A percentile compares a stretch with the other conserved stretches of the same genome.
Conservation (phyloP, 2,329 filamentous ascomycete genomes). For the Lachnellula suecica region DNA sequence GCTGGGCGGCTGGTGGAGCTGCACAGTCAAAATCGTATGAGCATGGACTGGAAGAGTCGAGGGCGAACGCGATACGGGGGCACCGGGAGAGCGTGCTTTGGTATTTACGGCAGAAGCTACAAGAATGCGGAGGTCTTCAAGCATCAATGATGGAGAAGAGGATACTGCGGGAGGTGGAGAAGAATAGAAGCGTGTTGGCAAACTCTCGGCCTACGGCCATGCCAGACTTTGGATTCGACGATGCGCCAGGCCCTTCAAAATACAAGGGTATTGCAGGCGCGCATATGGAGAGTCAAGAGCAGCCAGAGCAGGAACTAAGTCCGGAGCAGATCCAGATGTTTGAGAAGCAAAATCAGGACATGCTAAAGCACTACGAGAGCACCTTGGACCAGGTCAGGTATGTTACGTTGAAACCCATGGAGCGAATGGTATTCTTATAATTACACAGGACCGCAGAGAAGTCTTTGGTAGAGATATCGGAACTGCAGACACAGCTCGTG, state of each 20-base stretch:
- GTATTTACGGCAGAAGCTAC: constrained; percentile 74
- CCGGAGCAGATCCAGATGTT: constrained; percentile 90
- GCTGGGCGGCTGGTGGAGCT: constrained; percentile 68
- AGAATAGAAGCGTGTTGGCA: constrained; percentile 81
- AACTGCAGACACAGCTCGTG: constrained; percentile 86
- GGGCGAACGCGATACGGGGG: constrained; percentile 61
- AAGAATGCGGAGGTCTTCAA: constrained; percentile 76
- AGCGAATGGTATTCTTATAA: constrained; percentile 8
- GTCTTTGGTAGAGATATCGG: constrained; percentile 87
- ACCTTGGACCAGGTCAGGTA: constrained; percentile 94
- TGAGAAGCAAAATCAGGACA: constrained; percentile 86
- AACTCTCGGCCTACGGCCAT: constrained; percentile 50
- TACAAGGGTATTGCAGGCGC: constrained; percentile 9
- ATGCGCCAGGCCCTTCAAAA: constrained; percentile 15
- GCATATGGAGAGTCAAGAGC: constrained; percentile 23
- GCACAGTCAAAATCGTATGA: constrained; percentile 58
- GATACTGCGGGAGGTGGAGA: constrained; percentile 81
- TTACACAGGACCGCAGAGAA: constrained; percentile 74
- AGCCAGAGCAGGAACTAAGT: constrained; percentile 53
- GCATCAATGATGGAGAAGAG: constrained; percentile 91
- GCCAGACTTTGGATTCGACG: constrained; percentile 27
- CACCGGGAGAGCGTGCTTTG: constrained; percentile 83
- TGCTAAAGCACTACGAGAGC: constrained; percentile 91
- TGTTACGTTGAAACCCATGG: constrained; percentile 31
- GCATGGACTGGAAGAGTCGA: constrained; percentile 71